Evolutionary conservation across 78 protist genomes (phyloP), one percentile per base, ranked within the genome.

Genomic region (Chrysochromulina parva): DNA sequence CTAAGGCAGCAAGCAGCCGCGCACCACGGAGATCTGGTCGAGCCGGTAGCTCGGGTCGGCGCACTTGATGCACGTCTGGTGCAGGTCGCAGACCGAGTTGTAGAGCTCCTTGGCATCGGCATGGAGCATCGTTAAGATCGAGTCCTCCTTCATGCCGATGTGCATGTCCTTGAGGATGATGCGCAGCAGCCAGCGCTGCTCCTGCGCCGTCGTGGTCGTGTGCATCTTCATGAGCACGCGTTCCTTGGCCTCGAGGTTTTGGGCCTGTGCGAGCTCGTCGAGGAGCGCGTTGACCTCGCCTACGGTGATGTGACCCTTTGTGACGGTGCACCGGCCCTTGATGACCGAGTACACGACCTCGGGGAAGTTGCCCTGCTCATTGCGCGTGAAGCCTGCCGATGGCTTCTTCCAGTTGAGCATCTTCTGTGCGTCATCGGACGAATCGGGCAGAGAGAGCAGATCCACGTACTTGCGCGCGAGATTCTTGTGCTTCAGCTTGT

Each of bases 181-280:
- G 14, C 98, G 88, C 24, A 97, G 73, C 66, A 96, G 81, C 98
- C 98, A 97, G 71, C 96, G 96, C 62, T 95, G 97, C 69, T 97
- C 98, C 7, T 55, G 58, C 19, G 97, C 95, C 0, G 96, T 93
- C 9, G 91, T 88, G 5, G 16, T 19, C 26, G 93, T 20, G 52
- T 93, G 67, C 26, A 96, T 16, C 65, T 19, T 38, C 71, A 71
- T 59, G 26, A 97, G 85, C 1, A 95, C 47, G 14, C 19, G 65
- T 54, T 60, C n/a, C 87, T 95, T 96, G 66, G 54, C 47, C 22
- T 11, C 13, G 48, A 3, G 3, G 28, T n/a, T 11, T 24, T 62
- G n/a, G 24, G 92, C 60, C 24, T 1, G 20, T 11, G 78, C 58
- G 65, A 96, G 81, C 26, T 48, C 81, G 88, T 96, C 97, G 58